Evolutionary conservation across 345 rosid species (phyloP).

Genomic region (Salix exigua): DNA sequence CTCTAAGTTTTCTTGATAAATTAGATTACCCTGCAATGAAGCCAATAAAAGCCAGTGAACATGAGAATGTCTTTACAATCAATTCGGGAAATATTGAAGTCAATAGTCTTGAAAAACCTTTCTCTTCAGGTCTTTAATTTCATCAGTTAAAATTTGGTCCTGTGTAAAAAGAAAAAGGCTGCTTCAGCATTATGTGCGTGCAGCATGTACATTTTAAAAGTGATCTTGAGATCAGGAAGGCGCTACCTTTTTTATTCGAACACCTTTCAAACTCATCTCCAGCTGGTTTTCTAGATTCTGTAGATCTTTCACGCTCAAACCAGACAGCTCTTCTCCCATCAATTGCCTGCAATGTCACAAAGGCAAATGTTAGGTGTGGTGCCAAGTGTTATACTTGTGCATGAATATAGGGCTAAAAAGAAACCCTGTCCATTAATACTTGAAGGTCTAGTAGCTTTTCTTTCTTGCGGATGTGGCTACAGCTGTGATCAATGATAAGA

Average conservation of each 20-base stretch:
- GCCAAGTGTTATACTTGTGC: neutral
- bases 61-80: neutral
- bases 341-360: constrained; percentile 42
- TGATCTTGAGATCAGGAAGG: neutral
- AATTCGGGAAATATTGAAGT: neutral
- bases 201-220: neutral
- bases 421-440: neutral
- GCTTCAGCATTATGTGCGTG: neutral
- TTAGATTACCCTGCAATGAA: constrained; percentile 46
- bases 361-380: neutral
- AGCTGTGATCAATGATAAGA: neutral
- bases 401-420: neutral
- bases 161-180: constrained; percentile 18
- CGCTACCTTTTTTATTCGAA: constrained; percentile 60
- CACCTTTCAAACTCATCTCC: constrained; percentile 58
- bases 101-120: constrained; percentile 40
- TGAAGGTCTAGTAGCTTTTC: neutral
- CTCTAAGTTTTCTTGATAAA: constrained; percentile 56
- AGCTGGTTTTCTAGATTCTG: constrained; percentile 68
- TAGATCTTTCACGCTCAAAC: constrained; percentile 52
- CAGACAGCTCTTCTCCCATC: constrained; percentile 82
- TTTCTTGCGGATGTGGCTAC: neutral
- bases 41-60: constrained; percentile 3
- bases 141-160: constrained; percentile 52
- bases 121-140: constrained; percentile 55